Base-by-base conservation (phyloP, 352 stramenopile species). In the Phytophthora capsici region DNA sequence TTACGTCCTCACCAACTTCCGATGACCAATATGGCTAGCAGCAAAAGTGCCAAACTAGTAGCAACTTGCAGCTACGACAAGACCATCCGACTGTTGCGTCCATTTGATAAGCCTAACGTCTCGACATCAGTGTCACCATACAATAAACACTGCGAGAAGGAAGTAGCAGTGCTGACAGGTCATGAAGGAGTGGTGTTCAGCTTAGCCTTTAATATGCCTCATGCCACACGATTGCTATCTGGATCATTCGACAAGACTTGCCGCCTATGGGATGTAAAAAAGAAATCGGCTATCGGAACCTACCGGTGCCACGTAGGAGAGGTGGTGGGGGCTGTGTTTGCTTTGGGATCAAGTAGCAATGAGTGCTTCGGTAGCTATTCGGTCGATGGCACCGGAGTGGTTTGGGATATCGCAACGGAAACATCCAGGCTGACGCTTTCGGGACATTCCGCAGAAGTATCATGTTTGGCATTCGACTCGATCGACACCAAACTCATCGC, bases 181-280 rank as follows among this genome's bases (percentile, higher is more conserved):
- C 86, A 94, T 30, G 78, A 89, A 4, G 73, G 78, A 16, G 78
- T 90, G 8, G 86, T 92, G 40, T 94, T 85, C 58, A 82, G 78
- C 48, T 46, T 91, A 45, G 63, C 82, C 1, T 90, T 94, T 58
- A 86, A 88, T 49, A 75, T 53, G 4, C 80, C 82, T 4, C 75
- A 82, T 26, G 69, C 80, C 6, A 78, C 68, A 4, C 75, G 70
- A 26, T 62, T 91, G 25, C 59, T 91, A 14, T 91, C 83, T 0
- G 86, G 86, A 3, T 92, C 86, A 17, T 94, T 92, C 46, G 86
- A 94, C 69, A 91, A 89, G 67, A 90, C 82, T 4, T 92, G 83
- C 43, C 76, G 86, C 3, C 48, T 94, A 36, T 94, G 86, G 84
- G 73, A 93, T 57, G 67, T 86, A 12, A 26, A 71, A 8, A 74